These are phyloP conservation scores for Trichoderma reesei DNA, from an alignment of 495 filamentous ascomycete species.

Conservation along the genomic window DNA sequence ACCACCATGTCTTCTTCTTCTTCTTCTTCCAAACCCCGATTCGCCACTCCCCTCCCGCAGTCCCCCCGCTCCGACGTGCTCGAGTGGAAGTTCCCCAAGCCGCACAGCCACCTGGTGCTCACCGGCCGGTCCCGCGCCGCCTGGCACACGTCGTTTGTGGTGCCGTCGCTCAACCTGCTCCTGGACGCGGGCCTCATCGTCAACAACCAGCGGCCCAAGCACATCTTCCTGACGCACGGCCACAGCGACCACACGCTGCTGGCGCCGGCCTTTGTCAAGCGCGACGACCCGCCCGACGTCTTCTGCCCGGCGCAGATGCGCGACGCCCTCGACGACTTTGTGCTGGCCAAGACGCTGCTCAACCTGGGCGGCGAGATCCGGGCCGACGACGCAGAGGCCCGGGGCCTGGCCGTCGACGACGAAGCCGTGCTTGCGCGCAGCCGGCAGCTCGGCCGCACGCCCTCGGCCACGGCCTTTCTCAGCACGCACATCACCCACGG, in stretches of 20 bases:
- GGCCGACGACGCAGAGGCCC: conserved; percentile 1
- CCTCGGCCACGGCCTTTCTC: conserved; percentile 5
- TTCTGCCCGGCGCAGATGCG: conserved; percentile 26
- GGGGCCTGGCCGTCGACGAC: not conserved
- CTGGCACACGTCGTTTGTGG: conserved; percentile 34
- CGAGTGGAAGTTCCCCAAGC: conserved; percentile 30
- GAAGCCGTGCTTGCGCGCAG: not conserved
- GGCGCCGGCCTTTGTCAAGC: conserved; percentile 23
- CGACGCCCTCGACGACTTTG: conserved; percentile 18
- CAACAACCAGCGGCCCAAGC: conserved; percentile 28
- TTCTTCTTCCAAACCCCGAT: conserved; percentile 11
- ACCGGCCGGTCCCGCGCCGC: conserved; percentile 30
- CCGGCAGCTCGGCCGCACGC: not conserved
- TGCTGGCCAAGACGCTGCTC: conserved; percentile 21
- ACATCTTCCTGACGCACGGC: conserved; percentile 34
- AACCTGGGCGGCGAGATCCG: conserved; percentile 21
- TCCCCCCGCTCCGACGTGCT: conserved; percentile 26
- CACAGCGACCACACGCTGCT: conserved; percentile 31
- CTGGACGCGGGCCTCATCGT: conserved; percentile 29
- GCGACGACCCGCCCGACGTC: conserved; percentile 25
- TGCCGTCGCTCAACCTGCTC: conserved; percentile 29
- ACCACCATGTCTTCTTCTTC: too few relatives aligned
- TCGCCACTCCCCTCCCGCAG: conserved; percentile 28
- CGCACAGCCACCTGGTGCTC: conserved; percentile 24
- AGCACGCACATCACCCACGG: conserved; percentile 22